Evolutionary conservation across 1,284 basidiomycete genomes (phyloP), one percentile per base, ranked within the genome.

Genomic region (Earliella scabrosa): DNA sequence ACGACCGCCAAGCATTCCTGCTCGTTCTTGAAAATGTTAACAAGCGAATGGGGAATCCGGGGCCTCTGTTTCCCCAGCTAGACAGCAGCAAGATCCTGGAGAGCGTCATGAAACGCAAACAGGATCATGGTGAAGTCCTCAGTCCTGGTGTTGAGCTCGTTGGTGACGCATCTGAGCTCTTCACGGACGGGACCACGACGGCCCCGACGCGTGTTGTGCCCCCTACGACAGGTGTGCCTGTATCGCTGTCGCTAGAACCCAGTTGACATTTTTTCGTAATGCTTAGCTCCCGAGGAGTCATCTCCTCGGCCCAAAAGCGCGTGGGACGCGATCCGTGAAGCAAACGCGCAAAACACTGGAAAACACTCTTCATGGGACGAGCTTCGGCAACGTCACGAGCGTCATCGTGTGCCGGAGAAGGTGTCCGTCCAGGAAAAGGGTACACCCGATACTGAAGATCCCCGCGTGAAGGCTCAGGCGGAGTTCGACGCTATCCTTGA

Each of bases 301-400:
- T 11, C 53, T 11, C 23, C 41, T 13, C 57, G 50, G 38, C 66
- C 69, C 14, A 51, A 58, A 52, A 80, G 67, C 53, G 80, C 74
- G 59, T 90, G 87, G 88, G 85, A 87, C 38, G 79, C 85, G 58
- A 83, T 90, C 40, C 82, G 87, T 50, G 73, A 73, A 44, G 78
- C 73, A n/a, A 86, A 86, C 56, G 70, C 76, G 29, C 77, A 72
- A 31, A 68, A 55, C 56, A 56, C 73, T 27, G 75, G 74, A 3
- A 68, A 74, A 29, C 73, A 73, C 21, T 87, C 88, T 13, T 77
- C 85, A 5, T 90, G 87, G 87, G 87, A 89, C 63, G 68, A 71
- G 31, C 74, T 90, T 26, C 82, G 88, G 34, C 84, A 88, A 66
- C 76, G 70, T 29, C 79, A 87, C 56, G 84, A 86, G 67, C 71